Evolutionary conservation across 139 green algal genomes (phyloP), one percentile per base, ranked within the genome.

Genomic region (Mesostigma viride): DNA sequence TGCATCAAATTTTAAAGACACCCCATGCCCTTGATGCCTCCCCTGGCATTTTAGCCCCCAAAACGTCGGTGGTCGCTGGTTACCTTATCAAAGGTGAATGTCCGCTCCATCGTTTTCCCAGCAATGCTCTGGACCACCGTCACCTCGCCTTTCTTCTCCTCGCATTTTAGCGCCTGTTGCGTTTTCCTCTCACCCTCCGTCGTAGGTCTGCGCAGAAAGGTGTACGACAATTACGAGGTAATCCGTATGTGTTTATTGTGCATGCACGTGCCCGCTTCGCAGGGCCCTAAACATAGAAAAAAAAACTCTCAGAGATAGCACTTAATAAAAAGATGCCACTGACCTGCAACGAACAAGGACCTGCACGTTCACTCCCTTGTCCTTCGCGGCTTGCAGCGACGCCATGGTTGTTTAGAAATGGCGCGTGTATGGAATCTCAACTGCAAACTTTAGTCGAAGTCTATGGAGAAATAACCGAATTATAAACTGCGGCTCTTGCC

Each of bases 271-370:
- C n/a, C n/a, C n/a, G n/a, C n/a, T n/a, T n/a, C n/a, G n/a, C n/a
- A n/a, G n/a, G n/a, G n/a, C n/a, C n/a, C n/a, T n/a, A n/a, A n/a
- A n/a, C n/a, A n/a, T n/a, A n/a, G n/a, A n/a, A n/a, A n/a, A n/a
- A n/a, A n/a, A n/a, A n/a, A n/a, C n/a, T n/a, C n/a, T 3, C 3
- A 61, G 20, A 6, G 59, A 66, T 66, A 22, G 5, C 17, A 66
- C 59, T 67, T 58, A 35, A 70, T 27, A 5, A 31, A 70, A 70
- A 30, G 31, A 30, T 22, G 22, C 11, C 17, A 14, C 71, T 32
- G 35, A 95, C 91, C 91, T 92, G 91, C 92, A 98, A 57, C 92
- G 79, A 40, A 98, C 69, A 24, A 98, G 76, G 20, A 98, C 92
- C 62, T 97, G 89, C 11, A 98, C 89, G 73, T 97, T 95, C 2